Evolutionary conservation across 108 stramenopile genomes (phyloP).

Genomic region (Cyclotella sp.): DNA sequence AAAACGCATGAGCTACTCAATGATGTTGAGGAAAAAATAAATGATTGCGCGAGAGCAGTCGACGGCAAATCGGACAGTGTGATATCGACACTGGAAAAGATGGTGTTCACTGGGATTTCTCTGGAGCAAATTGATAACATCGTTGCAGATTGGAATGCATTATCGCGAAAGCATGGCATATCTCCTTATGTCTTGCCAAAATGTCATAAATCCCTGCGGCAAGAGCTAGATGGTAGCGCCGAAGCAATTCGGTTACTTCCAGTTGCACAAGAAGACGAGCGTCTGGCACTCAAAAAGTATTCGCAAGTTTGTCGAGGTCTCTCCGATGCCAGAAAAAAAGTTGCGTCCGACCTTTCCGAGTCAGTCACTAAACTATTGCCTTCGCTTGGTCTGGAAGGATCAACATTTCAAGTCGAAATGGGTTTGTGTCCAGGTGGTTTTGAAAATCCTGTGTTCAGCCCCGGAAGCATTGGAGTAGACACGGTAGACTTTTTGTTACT

Average conservation of each 20-base stretch:
- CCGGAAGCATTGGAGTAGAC: conserved; percentile 53
- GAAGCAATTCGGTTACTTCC: conserved; percentile 68
- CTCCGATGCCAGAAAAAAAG: conserved; percentile 49
- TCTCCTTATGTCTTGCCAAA: conserved; percentile 61
- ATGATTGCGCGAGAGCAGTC: conserved; percentile 61
- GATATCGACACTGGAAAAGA: conserved; percentile 52
- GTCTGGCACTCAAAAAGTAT: conserved; percentile 52
- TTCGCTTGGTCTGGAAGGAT: conserved; percentile 70
- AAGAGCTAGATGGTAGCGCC: conserved; percentile 77
- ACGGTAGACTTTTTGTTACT: conserved; percentile 64
- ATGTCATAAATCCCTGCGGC: conserved; percentile 65
- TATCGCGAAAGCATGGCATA: conserved; percentile 84
- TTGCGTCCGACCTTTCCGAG: conserved; percentile 54
- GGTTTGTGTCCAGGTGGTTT: conserved; percentile 40
- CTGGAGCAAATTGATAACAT: conserved; percentile 67
- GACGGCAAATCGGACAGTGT: conserved; percentile 66
- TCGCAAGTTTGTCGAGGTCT: conserved; percentile 53
- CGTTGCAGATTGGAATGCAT: conserved; percentile 79
- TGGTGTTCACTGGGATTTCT: conserved; percentile 48
- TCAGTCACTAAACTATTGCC: conserved; percentile 69
- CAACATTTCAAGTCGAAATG: conserved; percentile 61
- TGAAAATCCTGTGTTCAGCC: conserved; percentile 44
- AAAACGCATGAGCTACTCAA: conserved; percentile 77
- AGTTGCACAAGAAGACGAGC: conserved; percentile 59
- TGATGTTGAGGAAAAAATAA: conserved; percentile 60